Evolutionary conservation across 345 rosid species (phyloP).

Genomic region (Schrenkiella parvula): DNA sequence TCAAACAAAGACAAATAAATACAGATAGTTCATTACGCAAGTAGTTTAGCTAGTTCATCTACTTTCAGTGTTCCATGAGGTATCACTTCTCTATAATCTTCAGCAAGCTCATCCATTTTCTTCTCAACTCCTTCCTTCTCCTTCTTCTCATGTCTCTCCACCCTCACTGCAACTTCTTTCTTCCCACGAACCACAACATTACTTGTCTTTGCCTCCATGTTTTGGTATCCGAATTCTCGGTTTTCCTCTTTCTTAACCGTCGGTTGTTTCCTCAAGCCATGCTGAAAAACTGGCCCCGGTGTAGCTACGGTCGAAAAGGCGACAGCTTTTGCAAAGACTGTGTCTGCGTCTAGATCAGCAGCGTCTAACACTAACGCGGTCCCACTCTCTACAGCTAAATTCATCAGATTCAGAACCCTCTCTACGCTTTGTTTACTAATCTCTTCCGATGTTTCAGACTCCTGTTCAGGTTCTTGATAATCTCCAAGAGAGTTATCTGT

Average conservation of each 20-base stretch:
- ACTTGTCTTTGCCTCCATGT: constrained; percentile 25
- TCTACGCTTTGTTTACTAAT: constrained; percentile 29
- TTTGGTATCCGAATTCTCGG: constrained; percentile 29
- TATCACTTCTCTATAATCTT: constrained; percentile 28
- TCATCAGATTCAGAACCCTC: constrained; percentile 46
- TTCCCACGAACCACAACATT: constrained; percentile 2
- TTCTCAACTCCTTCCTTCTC: constrained; percentile 10
- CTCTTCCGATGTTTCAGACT: constrained; percentile 29
- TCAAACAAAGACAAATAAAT: constrained; percentile 1
- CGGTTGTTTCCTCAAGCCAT: constrained; percentile 33
- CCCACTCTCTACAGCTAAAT: constrained; percentile 72
- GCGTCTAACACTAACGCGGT: constrained; percentile 52
- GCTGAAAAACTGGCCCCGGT: constrained; percentile 55
- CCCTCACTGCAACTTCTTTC: constrained; percentile 20
- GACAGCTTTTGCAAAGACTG: constrained; percentile 49
- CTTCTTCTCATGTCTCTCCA: constrained; percentile 29
- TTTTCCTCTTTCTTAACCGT: constrained; percentile 36
- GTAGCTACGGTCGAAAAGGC: constrained; percentile 58
- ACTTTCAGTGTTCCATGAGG: constrained; percentile 62
- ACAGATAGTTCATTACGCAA: constrained; percentile 42
- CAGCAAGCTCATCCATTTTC: constrained; percentile 27
- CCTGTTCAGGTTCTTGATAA: constrained; percentile 6
- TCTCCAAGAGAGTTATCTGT: background rate
- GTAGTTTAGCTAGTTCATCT: constrained; percentile 87
- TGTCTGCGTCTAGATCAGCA: constrained; percentile 54